Evolutionary conservation across 495 filamentous ascomycete genomes (phyloP), one percentile per base, ranked within the genome.

Genomic region (Schizothecium vesticola): DNA sequence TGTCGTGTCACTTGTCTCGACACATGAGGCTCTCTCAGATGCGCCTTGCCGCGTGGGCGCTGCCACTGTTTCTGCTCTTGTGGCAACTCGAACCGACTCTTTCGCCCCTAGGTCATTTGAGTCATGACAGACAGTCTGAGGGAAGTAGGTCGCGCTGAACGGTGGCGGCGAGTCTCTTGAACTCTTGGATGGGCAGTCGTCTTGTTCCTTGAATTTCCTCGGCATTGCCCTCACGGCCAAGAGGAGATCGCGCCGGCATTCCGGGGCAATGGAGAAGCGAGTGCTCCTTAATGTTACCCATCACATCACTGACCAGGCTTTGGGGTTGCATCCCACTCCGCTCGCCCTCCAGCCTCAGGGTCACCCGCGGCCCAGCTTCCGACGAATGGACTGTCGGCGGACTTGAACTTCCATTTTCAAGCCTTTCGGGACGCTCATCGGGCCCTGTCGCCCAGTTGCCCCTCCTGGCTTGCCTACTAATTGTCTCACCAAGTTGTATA

Each of bases 331-430:
- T 66, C 63, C 60, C 33, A 13, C 57, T 59, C 22, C 23, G 25
- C 56, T 58, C 43, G 25, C 66, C 60, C n/a, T 29, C 65, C 71
- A 33, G 28, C 67, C 55, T 19, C 55, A 29, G 63, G 2, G 59
- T 31, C 63, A 28, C 19, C 56, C 59, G 13, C 71, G 71, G 71
- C 57, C 63, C 71, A 70, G 59, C 19, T 71, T 69, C 69, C 71
- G 67, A 55, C 23, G 55, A 43, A 71, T 64, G 69, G 70, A 66
- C 31, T 61, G 58, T 56, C 51, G n/a, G n/a, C 43, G 51, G 16
- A 13, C 24, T 28, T 36, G 12, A 56, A 19, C 11, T 25, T 24
- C 21, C 59, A 56, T 22, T 26, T 43, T 23, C 29, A 56, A 29
- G 22, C 13, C 9, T 58, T 65, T 58, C 21, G 55, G 61, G 19